phyloP scores from a whole-genome alignment of 495 filamentous ascomycete genomes.

The Achaetomiella virescens region DNA sequence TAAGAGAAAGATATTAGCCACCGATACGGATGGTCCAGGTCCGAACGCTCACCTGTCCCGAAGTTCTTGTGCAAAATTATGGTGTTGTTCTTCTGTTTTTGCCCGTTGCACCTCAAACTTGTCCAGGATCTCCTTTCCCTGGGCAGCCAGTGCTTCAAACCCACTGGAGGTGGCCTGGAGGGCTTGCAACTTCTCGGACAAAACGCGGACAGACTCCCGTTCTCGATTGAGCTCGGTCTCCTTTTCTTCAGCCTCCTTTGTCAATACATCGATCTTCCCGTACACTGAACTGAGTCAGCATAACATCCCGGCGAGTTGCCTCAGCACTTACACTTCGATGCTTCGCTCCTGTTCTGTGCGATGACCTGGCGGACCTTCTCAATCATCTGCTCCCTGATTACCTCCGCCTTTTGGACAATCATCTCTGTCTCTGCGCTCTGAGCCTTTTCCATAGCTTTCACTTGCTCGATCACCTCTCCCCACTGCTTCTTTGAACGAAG shows the following conservation, averaged over 20 bases:
- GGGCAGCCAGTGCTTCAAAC: conserved; percentile 22
- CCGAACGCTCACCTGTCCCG: conserved; percentile 5
- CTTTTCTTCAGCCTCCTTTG: conserved; percentile 22
- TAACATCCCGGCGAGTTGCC: neutral
- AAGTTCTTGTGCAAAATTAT: conserved; percentile 6
- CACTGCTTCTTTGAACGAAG: conserved; percentile 25
- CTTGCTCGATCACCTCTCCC: conserved; percentile 19
- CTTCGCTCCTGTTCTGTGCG: conserved; percentile 22
- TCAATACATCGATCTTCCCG: conserved; percentile 21
- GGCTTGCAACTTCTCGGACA: conserved; percentile 25
- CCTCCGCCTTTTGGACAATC: conserved; percentile 25
- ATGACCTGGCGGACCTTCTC: conserved; percentile 26
- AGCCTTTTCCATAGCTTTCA: conserved; percentile 17
- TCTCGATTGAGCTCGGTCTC: conserved; percentile 27
- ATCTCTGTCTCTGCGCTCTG: conserved; percentile 21
- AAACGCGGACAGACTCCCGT: conserved; percentile 15
- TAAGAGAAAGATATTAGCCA: neutral
- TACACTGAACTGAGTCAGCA: conserved; percentile 23
- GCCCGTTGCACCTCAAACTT: conserved; percentile 22
- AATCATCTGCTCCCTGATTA: conserved; percentile 27
- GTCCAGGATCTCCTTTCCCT: conserved; percentile 29
- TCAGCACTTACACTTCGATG: conserved; percentile 24
- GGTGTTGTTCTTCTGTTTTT: conserved; percentile 6
- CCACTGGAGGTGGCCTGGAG: conserved; percentile 23
- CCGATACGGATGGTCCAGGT: neutral